Evolutionary conservation across 1,284 basidiomycete genomes (phyloP), one percentile per base, ranked within the genome.

Genomic region (Heterobasidion annosum): DNA sequence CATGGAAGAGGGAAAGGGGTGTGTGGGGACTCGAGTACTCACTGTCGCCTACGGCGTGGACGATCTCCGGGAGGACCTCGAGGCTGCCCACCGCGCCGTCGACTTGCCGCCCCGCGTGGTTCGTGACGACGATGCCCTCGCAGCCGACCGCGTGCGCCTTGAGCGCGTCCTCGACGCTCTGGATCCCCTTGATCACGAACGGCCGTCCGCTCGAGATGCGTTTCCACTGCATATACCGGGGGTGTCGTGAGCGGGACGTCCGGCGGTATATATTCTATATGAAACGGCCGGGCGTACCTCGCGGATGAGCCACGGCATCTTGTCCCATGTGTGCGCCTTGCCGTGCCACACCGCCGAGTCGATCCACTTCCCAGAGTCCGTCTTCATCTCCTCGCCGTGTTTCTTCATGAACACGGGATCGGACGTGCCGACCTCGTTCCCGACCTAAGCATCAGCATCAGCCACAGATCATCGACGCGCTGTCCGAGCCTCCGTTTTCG

Each of bases 31-130:
- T 25, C 25, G 25, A 25, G 25, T 25, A 68, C 74, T 55, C 55
- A 75, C 73, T 73, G 57, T 74, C 70, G 2, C 75, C 74, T 40
- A 80, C 76, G 7, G 77, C 77, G 45, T 75, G 70, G 4, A 72
- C 74, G 57, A 81, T 78, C 53, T 77, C 77, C 34, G 78, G 76
- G 12, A 82, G 68, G 5, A 75, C 70, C 54, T 81, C 79, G 37
- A 83, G 62, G 55, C 75, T 77, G 2, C 71, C 77, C 1, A 81
- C 72, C 1, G 79, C 79, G 34, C 79, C 79, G 61, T 83, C 80
- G 42, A 83, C 78, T 65, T 83, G 81, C 44, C 82, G 65, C 0
- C 79, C 82, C 6, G 79, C 82, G 60, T 85, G 81, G 62, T 83
- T 83, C 35, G 73, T 76, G 25, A 77, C 79, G 16, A 83, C 76